Conservation (phyloP, 2,329 filamentous ascomycete genomes). For the Hymenotorrendiella dingleyae region DNA sequence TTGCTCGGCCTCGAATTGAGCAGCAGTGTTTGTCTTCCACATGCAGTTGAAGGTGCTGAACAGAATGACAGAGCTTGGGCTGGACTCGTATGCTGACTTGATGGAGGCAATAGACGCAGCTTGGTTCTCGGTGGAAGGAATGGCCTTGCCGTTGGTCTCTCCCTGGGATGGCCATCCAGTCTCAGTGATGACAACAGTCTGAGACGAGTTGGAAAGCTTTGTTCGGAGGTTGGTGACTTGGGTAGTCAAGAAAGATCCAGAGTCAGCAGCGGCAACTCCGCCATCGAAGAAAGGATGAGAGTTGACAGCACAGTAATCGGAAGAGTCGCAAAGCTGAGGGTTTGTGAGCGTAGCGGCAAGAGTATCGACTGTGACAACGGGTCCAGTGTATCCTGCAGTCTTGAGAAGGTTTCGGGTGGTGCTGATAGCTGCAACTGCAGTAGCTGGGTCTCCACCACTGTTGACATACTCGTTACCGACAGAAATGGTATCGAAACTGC, state of each 20-base stretch:
- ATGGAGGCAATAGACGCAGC: conserved; percentile 59
- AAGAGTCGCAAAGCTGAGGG: conserved; percentile 62
- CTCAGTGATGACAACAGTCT: conserved; percentile 71
- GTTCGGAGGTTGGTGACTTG: conserved; percentile 43
- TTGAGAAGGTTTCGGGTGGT: conserved; percentile 53
- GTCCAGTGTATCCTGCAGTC: conserved; percentile 60
- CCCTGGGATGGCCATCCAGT: conserved; percentile 78
- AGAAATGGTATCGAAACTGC: conserved; percentile 61
- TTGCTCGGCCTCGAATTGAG: conserved; percentile 65
- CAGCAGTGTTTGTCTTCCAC: conserved; percentile 64
- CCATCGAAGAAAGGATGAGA: conserved; percentile 79
- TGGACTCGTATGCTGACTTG: conserved; percentile 48
- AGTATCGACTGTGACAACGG: conserved; percentile 76
- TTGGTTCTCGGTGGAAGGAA: conserved; percentile 65
- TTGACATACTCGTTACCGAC: conserved; percentile 81
- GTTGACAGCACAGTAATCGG: conserved; percentile 77
- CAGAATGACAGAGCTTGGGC: conserved; percentile 52
- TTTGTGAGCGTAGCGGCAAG: conserved; percentile 62
- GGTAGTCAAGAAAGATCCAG: conserved; percentile 61
- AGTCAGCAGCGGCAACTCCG: conserved; percentile 49
- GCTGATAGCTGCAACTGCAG: conserved; percentile 53
- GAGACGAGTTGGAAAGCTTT: conserved; percentile 38
- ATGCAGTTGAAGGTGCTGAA: conserved; percentile 75
- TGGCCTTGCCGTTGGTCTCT: conserved; percentile 56
- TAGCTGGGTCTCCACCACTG: conserved; percentile 46